A percentile compares a stretch with the other conserved stretches of the same genome.
These are phyloP conservation scores for Leccinum ochraceum DNA, from an alignment of 768 basidiomycete genomes.

Conservation along the genomic window DNA sequence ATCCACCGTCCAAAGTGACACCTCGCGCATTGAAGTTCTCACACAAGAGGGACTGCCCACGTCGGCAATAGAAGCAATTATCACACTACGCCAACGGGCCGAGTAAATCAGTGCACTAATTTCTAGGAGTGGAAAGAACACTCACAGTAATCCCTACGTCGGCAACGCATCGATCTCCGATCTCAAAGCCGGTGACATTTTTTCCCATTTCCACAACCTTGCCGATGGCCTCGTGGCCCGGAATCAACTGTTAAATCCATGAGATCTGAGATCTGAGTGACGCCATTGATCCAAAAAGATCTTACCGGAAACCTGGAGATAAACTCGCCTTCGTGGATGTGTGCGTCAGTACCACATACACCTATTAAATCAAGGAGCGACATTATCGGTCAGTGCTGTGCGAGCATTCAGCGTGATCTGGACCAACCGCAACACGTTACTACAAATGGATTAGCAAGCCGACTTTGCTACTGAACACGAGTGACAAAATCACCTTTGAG, in stretches of 20 bases:
- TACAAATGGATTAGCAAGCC: conserved; percentile 18
- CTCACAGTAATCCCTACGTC: conserved; percentile 75
- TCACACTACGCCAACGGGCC: conserved; percentile 55
- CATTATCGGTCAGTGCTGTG: conserved; percentile 1
- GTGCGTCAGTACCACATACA: conserved; percentile 63
- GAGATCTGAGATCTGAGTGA: conserved; percentile 22
- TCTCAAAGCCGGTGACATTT: conserved; percentile 72
- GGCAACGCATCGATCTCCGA: conserved; percentile 83
- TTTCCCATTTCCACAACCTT: conserved; percentile 72
- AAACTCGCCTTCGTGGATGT: conserved; percentile 66
- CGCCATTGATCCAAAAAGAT: conserved; percentile 17
- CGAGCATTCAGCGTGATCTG: not conserved
- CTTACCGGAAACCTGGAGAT: conserved; percentile 58
- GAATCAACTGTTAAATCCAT: conserved; percentile 52
- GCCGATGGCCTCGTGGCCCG: conserved; percentile 78
- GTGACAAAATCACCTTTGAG: conserved; percentile 55
- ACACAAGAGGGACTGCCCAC: conserved; percentile 80
- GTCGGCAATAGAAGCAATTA: conserved; percentile 83
- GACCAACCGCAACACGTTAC: conserved; percentile 46
- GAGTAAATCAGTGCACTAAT: conserved; percentile 5
- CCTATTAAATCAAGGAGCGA: conserved; percentile 32
- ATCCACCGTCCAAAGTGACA: conserved; percentile 80
- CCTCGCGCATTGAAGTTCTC: conserved; percentile 83
- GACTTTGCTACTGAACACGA: not conserved
- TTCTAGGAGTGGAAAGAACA: conserved; percentile 7